Percentiles rank a stretch among this genome's conserved stretches.
These are phyloP conservation scores for Colletotrichum salicis DNA, from an alignment of 2,329 filamentous ascomycete genomes.

Conservation along the genomic window DNA sequence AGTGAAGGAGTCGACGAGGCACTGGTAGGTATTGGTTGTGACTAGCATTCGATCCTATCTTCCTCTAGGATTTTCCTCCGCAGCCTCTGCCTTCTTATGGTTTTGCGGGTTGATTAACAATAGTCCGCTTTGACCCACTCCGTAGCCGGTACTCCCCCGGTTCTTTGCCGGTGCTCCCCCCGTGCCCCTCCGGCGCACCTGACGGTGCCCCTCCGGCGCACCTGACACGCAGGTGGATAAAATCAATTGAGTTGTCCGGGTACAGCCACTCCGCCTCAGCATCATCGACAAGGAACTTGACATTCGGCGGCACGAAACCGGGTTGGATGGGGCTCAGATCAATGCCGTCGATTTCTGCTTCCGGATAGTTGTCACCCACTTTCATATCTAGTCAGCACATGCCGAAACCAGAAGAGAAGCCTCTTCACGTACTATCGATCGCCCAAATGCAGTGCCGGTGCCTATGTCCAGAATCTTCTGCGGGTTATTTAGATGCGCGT, in stretches of 20 bases:
- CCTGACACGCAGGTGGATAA: constrained; percentile 49
- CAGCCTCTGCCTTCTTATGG: too few relatives aligned
- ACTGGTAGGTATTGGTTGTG: too few relatives aligned
- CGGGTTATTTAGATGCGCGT: constrained; percentile 48
- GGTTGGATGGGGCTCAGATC: constrained; percentile 29
- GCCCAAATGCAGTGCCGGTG: constrained; percentile 7
- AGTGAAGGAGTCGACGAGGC: too few relatives aligned
- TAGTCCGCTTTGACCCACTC: too few relatives aligned
- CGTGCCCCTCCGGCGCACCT: too few relatives aligned
- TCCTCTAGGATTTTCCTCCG: too few relatives aligned
- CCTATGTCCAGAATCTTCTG: constrained; percentile 3
- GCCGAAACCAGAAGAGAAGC: too few relatives aligned
- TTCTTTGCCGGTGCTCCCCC: too few relatives aligned
- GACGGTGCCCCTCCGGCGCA: too few relatives aligned
- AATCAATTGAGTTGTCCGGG: constrained; percentile 40
- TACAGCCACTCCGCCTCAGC: constrained; percentile 40
- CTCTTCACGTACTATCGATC: not conserved
- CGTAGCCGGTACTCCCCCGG: too few relatives aligned
- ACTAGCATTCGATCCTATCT: too few relatives aligned
- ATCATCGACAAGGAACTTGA: constrained; percentile 42
- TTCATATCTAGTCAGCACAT: not conserved
- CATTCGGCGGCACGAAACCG: constrained; percentile 38
- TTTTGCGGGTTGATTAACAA: too few relatives aligned
- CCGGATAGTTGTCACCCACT: constrained; percentile 8
- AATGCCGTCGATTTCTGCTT: constrained; percentile 8